Evolutionary conservation across 2,329 filamentous ascomycete genomes (phyloP).

Genomic region (Fusarium globosum): DNA sequence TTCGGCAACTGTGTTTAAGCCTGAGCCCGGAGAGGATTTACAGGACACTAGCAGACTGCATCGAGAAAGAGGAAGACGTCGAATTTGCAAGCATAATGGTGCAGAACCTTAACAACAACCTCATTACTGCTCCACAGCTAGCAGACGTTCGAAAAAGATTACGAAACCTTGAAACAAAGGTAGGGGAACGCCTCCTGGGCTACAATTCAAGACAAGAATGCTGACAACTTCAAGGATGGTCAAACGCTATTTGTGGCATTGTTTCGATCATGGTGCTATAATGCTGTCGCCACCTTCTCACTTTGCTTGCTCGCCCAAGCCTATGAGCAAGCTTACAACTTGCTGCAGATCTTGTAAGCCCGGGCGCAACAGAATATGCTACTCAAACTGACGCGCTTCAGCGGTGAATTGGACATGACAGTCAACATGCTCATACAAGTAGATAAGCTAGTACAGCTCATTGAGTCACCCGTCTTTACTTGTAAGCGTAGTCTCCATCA

Average conservation of each 20-base stretch:
- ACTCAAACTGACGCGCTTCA: constrained; percentile 50
- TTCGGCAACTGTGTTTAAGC: constrained; percentile 91
- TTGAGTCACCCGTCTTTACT: constrained; percentile 97
- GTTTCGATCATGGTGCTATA: constrained; percentile 98
- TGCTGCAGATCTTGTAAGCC: constrained; percentile 90
- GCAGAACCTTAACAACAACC: constrained; percentile 98
- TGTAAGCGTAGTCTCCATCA: constrained; percentile 67
- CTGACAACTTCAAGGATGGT: constrained; percentile 72
- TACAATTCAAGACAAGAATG: neutral
- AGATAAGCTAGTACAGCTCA: constrained; percentile 95
- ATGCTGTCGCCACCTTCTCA: constrained; percentile 97
- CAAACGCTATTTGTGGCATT: constrained; percentile 95
- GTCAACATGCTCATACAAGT: constrained; percentile 99
- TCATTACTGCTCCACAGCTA: constrained; percentile 95
- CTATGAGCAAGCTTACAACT: constrained; percentile 96
- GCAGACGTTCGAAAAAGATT: constrained; percentile 90
- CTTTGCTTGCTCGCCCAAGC: constrained; percentile 94
- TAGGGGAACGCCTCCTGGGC: constrained; percentile 45
- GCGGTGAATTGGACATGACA: constrained; percentile 97
- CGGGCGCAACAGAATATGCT: neutral
- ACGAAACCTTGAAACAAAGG: constrained; percentile 88
- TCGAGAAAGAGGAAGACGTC: constrained; percentile 97
- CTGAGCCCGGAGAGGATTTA: constrained; percentile 96
- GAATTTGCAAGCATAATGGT: constrained; percentile 99
- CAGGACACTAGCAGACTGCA: constrained; percentile 92